phyloP scores from a whole-genome alignment of 345 rosid species.

The Excoecaria cochinchinensis region DNA sequence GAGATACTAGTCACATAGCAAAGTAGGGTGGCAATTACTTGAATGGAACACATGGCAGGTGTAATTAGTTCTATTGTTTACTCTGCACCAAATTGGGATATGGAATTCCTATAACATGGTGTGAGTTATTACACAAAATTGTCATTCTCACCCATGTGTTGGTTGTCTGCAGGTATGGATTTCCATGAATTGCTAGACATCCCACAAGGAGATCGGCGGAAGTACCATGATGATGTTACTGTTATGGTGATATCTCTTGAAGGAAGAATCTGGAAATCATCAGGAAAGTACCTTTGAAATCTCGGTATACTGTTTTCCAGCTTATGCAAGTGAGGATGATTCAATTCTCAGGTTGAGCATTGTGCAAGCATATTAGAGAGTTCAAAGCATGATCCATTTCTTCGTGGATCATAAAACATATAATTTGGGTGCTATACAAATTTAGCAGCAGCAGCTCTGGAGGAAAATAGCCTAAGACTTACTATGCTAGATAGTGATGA shows the following conservation, averaged over 20 bases:
- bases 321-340: conserved; percentile 5
- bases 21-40: not conserved
- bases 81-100: not conserved
- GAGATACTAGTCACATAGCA: not conserved
- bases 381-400: conserved; percentile 13
- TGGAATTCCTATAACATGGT: too few relatives aligned
- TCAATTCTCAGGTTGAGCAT: conserved; percentile 7
- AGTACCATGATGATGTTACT: conserved; percentile 95
- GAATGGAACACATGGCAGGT: not conserved
- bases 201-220: conserved; percentile 95
- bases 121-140: not conserved
- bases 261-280: conserved; percentile 99
- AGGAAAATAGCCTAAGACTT: conserved; percentile 25
- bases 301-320: conserved; percentile 3
- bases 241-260: conserved; percentile 94
- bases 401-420: conserved; percentile 1
- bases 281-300: conserved; percentile 79
- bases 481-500: conserved; percentile 33
- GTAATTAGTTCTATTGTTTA: not conserved
- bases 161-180: not conserved
- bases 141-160: not conserved
- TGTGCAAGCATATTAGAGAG: conserved; percentile 16
- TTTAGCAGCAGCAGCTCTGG: conserved; percentile 19
- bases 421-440: conserved; percentile 26
- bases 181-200: conserved; percentile 89